These are phyloP conservation scores for Lyophyllum semitale DNA, from an alignment of 768 basidiomycete genomes.

Conservation along the genomic window DNA sequence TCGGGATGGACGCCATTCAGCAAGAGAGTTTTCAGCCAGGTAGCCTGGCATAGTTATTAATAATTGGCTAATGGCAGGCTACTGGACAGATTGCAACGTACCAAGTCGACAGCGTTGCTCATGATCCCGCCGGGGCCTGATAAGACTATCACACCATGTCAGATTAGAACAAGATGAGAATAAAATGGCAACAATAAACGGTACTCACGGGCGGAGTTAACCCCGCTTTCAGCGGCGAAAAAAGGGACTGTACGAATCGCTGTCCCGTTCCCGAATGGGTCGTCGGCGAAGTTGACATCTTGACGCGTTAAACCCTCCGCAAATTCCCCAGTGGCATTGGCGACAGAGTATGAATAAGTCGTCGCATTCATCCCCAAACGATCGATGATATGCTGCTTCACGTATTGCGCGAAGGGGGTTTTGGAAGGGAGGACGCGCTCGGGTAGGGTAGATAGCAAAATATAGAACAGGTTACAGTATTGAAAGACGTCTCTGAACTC, in stretches of 20 bases:
- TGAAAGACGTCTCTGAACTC: slow-evolving; percentile 26
- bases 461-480: slow-evolving; percentile 28
- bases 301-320: slow-evolving; percentile 21
- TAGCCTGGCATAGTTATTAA: background rate
- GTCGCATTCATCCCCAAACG: slow-evolving; percentile 25
- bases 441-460: slow-evolving; percentile 19
- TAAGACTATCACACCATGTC: slow-evolving; percentile 1
- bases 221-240: background rate
- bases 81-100: background rate
- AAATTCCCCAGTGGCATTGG: slow-evolving; percentile 21
- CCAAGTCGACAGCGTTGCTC: slow-evolving; percentile 23
- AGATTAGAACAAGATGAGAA: background rate
- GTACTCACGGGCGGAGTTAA: background rate
- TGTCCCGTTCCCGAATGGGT: slow-evolving; percentile 1
- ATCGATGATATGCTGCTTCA: slow-evolving; percentile 22
- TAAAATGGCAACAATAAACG: background rate
- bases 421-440: slow-evolving; percentile 22
- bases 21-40: slow-evolving; percentile 21
- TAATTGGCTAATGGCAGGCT: too few relatives aligned
- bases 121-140: slow-evolving; percentile 26
- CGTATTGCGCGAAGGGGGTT: slow-evolving; percentile 20
- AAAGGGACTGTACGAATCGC: background rate
- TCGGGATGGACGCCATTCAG: slow-evolving; percentile 24
- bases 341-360: slow-evolving; percentile 24
- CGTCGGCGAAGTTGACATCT: slow-evolving; percentile 6